Evolutionary conservation across 1,284 basidiomycete species (phyloP).

Genomic region (Rhodotorula sp.): DNA sequence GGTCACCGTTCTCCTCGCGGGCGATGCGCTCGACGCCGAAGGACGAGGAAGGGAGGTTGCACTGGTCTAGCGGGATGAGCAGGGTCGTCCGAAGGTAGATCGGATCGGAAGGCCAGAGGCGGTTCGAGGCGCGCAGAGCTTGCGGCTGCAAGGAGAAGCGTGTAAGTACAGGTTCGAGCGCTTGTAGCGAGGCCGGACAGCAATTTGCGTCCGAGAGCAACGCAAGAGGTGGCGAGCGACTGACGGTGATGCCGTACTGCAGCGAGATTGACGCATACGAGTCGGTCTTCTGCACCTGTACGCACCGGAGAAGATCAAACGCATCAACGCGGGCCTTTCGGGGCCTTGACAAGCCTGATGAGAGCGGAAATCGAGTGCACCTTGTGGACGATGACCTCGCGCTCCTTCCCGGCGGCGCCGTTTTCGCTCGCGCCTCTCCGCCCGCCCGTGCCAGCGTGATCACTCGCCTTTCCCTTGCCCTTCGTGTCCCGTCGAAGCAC

Average conservation of each 20-base stretch:
- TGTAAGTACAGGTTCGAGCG: background rate
- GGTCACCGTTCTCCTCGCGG: constrained; percentile 34
- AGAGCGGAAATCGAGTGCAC: constrained; percentile 42
- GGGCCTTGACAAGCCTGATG: background rate
- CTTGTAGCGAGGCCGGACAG: background rate
- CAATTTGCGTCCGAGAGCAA: background rate
- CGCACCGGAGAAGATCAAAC: background rate
- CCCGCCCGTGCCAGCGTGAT: background rate
- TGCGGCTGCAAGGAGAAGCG: constrained; percentile 54
- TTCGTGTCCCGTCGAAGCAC: background rate
- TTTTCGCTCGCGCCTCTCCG: background rate
- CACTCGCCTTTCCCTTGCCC: constrained; percentile 8
- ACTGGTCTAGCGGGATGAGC: constrained; percentile 66
- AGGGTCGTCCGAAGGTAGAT: constrained; percentile 80
- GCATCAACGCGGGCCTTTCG: too few species aligned
- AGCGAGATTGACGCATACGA: constrained; percentile 81
- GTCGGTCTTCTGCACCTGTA: constrained; percentile 67
- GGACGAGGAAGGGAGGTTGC: constrained; percentile 38
- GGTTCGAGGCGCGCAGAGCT: constrained; percentile 80
- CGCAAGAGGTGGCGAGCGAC: constrained; percentile 22
- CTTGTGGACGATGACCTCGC: constrained; percentile 55
- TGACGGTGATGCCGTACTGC: constrained; percentile 77
- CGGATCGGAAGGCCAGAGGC: constrained; percentile 84
- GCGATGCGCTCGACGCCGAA: constrained; percentile 27
- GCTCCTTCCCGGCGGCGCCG: constrained; percentile 37